A percentile compares a stretch with the other conserved stretches of the same genome.
Evolutionary conservation across 257 asterid species (phyloP).

Genomic region (Salvia splendens): DNA sequence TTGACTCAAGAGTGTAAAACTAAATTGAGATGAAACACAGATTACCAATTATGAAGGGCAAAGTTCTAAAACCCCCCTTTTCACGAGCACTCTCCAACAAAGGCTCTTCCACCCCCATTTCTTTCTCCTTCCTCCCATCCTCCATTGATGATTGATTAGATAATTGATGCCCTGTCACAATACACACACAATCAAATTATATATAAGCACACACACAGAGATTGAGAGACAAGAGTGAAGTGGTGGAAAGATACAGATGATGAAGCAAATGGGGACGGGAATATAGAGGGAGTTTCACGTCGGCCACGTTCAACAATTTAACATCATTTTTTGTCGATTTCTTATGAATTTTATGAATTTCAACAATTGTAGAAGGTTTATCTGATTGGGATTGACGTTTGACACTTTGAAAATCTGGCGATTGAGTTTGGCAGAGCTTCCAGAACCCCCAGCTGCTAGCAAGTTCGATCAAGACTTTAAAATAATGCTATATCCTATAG

Average conservation of each 20-base stretch:
- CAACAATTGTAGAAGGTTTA: too few relatives aligned
- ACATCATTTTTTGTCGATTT: not conserved
- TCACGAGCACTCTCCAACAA: conserved; percentile 31
- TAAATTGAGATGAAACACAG: not conserved
- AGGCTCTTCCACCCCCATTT: conserved; percentile 47
- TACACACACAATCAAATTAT: not conserved
- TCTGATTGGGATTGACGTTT: too few relatives aligned
- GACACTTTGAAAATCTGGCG: too few relatives aligned
- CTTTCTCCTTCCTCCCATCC: conserved; percentile 23
- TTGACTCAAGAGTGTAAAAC: not conserved
- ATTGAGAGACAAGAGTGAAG: conserved; percentile 4
- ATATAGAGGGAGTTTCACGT: conserved; percentile 14
- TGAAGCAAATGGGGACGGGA: not conserved
- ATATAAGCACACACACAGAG: not conserved
- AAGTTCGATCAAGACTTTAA: too few relatives aligned
- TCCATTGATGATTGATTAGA: conserved; percentile 24
- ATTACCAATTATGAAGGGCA: conserved; percentile 71
- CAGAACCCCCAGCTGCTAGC: too few relatives aligned
- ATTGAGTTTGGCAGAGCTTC: too few relatives aligned
- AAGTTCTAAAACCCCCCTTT: conserved; percentile 75
- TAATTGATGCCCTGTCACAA: not conserved
- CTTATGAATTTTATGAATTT: too few relatives aligned
- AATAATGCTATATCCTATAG: too few relatives aligned
- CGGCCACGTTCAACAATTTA: not conserved
- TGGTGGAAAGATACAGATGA: not conserved